Conservation (phyloP, 495 filamentous ascomycete species). For the Bryoglossum gracile region DNA sequence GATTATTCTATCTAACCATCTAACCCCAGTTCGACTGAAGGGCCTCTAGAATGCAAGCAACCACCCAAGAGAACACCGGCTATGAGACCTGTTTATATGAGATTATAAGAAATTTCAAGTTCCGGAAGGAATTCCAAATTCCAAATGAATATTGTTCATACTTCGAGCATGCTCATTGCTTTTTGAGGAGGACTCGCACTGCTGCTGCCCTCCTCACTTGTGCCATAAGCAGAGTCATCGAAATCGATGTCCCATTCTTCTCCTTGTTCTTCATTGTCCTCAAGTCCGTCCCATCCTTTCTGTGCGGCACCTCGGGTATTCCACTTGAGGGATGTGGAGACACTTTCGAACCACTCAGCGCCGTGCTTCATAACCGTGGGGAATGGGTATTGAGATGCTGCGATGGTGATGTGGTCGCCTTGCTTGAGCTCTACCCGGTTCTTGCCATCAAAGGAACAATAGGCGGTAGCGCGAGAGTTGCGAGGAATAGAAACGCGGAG, state of each 20-base stretch:
- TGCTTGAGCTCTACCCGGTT: conserved; percentile 83
- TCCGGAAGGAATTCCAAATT: too few relatives aligned
- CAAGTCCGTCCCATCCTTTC: conserved; percentile 52
- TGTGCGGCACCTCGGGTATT: conserved; percentile 81
- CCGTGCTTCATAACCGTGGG: conserved; percentile 78
- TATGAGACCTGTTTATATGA: too few relatives aligned
- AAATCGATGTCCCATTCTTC: conserved; percentile 78
- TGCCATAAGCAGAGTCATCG: conserved; percentile 55
- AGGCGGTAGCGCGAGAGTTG: conserved; percentile 80
- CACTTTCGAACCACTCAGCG: conserved; percentile 91
- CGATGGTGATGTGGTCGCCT: conserved; percentile 91
- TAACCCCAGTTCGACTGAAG: too few relatives aligned
- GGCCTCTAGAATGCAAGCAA: too few relatives aligned
- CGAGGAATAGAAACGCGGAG: conserved; percentile 81
- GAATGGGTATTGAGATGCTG: conserved; percentile 91
- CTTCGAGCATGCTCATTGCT: conserved; percentile 56
- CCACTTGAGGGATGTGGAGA: conserved; percentile 85
- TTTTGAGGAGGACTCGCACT: conserved; percentile 58
- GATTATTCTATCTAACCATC: too few relatives aligned
- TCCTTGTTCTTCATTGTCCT: conserved; percentile 41
- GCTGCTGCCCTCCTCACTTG: conserved; percentile 53
- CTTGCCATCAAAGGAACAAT: conserved; percentile 95
- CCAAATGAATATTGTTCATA: too few relatives aligned
- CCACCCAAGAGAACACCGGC: too few relatives aligned
- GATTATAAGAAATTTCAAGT: too few relatives aligned